Conservation (phyloP, 495 filamentous ascomycete species). For the Daldinia loculata region DNA sequence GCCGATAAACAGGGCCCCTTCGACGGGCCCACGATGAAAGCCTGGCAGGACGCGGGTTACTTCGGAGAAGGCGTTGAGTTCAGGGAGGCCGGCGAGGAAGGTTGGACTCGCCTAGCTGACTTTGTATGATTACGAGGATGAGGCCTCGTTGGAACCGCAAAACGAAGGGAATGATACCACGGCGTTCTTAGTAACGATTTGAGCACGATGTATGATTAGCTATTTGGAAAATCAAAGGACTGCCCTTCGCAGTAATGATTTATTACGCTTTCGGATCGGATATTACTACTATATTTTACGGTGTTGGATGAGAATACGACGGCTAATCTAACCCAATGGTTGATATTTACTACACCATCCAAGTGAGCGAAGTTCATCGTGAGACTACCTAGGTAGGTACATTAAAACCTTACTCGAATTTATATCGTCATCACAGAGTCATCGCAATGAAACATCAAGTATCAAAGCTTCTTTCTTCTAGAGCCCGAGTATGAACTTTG, state of each 20-base stretch:
- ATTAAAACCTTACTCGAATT: no score
- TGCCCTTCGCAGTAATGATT: not conserved
- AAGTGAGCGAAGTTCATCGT: no score
- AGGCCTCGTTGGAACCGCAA: not conserved
- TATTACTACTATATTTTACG: not conserved
- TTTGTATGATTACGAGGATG: conserved; percentile 62
- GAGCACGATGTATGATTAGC: conserved; percentile 1
- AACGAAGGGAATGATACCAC: conserved; percentile 23
- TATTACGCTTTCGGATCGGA: not conserved
- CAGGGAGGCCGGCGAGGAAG: conserved; percentile 64
- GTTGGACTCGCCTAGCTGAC: conserved; percentile 68
- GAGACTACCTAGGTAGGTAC: no score
- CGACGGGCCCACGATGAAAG: conserved; percentile 81
- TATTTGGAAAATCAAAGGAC: not conserved
- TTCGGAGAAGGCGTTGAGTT: conserved; percentile 96
- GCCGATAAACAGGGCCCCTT: conserved; percentile 85
- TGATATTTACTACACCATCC: no score
- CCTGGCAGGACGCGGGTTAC: conserved; percentile 90
- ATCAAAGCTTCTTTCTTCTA: no score
- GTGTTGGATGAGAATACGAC: no score
- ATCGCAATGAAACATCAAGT: no score
- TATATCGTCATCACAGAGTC: no score
- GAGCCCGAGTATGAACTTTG: no score
- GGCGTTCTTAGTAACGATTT: not conserved
- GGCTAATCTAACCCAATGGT: no score